Evolutionary conservation across 805 yeast genomes (phyloP).

Genomic region (Scheffersomyces stipitis): DNA sequence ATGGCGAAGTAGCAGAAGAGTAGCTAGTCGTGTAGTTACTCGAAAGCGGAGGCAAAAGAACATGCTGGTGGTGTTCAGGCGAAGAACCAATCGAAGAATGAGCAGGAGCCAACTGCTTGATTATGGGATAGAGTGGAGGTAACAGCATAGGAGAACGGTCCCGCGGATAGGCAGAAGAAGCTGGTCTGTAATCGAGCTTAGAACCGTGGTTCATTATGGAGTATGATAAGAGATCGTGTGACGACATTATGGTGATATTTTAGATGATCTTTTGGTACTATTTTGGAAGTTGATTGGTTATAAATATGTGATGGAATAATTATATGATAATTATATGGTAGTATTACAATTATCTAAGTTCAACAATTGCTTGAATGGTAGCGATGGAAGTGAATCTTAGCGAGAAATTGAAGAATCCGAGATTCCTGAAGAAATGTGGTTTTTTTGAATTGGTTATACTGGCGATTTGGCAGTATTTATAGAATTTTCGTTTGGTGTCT

Average conservation of each 20-base stretch:
- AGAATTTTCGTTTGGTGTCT: too few relatives aligned
- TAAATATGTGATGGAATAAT: too few relatives aligned
- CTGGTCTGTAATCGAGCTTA: constrained; percentile 6
- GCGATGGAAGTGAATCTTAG: too few relatives aligned
- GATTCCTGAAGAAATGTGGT: too few relatives aligned
- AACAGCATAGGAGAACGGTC: constrained; percentile 2
- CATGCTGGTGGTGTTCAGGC: background rate
- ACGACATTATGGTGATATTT: constrained; percentile 16
- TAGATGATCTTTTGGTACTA: too few relatives aligned
- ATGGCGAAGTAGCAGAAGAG: background rate
- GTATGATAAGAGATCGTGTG: constrained; percentile 38
- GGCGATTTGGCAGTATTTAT: too few relatives aligned
- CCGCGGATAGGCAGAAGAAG: background rate
- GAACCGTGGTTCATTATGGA: constrained; percentile 37
- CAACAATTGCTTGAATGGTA: too few relatives aligned
- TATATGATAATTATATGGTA: too few relatives aligned
- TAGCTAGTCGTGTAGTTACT: constrained; percentile 7
- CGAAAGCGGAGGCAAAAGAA: constrained; percentile 6
- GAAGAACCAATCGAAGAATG: background rate
- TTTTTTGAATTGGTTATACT: too few relatives aligned
- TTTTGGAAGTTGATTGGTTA: too few relatives aligned
- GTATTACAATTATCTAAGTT: too few relatives aligned
- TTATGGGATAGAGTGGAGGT: constrained; percentile 9
- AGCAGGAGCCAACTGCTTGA: constrained; percentile 3
- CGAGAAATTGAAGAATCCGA: too few relatives aligned